These are phyloP conservation scores for Biscogniauxia sp. DNA, from an alignment of 2,329 filamentous ascomycete species.

Conservation along the genomic window DNA sequence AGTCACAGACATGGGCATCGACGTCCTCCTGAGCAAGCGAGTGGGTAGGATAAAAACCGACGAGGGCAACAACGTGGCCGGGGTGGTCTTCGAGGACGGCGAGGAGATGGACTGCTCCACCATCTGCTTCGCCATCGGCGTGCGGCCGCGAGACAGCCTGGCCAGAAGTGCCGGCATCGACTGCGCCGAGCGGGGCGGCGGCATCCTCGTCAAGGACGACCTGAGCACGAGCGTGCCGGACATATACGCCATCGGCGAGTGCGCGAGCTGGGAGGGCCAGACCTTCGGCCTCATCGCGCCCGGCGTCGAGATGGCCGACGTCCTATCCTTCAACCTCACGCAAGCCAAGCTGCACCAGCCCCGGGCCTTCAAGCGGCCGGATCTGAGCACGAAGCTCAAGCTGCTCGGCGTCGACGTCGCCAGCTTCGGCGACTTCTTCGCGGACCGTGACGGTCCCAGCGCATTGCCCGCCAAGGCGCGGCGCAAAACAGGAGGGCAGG, in stretches of 20 bases:
- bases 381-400: constrained; percentile 90
- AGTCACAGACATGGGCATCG: constrained; percentile 73
- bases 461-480: constrained; percentile 62
- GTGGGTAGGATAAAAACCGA: constrained; percentile 71
- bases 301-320: constrained; percentile 89
- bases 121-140: constrained; percentile 87
- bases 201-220: constrained; percentile 67
- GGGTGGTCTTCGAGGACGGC: constrained; percentile 78
- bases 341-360: constrained; percentile 71
- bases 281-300: constrained; percentile 88
- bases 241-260: constrained; percentile 88
- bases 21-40: constrained; percentile 74
- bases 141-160: constrained; percentile 76
- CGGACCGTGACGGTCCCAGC: constrained; percentile 78
- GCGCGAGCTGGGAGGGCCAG: constrained; percentile 83
- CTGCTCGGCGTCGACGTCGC: constrained; percentile 87
- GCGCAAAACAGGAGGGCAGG: constrained; percentile 36
- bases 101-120: constrained; percentile 74
- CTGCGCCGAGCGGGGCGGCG: constrained; percentile 70
- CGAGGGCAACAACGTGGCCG: constrained; percentile 64
- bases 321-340: constrained; percentile 87
- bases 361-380: constrained; percentile 73
- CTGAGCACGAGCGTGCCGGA: constrained; percentile 68
- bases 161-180: constrained; percentile 67
- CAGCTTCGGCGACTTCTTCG: constrained; percentile 92